Evolutionary conservation across 2,329 filamentous ascomycete species (phyloP), one percentile per base, ranked within the genome.

Genomic region (Ascomycota sp.): DNA sequence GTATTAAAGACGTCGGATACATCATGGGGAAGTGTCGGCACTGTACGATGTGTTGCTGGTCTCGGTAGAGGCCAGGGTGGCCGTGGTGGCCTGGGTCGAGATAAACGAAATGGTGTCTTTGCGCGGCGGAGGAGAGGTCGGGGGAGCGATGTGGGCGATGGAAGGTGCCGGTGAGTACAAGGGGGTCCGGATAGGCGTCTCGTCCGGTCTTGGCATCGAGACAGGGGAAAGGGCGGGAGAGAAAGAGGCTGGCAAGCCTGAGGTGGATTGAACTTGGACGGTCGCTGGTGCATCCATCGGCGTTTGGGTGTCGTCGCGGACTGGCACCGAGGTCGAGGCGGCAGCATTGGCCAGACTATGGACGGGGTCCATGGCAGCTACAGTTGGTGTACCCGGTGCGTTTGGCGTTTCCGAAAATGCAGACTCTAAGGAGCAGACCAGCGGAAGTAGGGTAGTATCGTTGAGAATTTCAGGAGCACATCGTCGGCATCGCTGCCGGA

Each of bases 61-160:
- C 43, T 65, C 63, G 39, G 47, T 46, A 31, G 57, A 57, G 38
- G 49, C 46, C 47, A 50, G 40, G 29, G 49, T 50, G 42, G 47
- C 49, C 44, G 54, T 54, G 34, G 61, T 62, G 39, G 55, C 57
- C 41, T 55, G 56, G 15, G 63, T 65, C 34, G 64, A 63, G 35
- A 58, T 59, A 31, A 63, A 67, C 33, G 63, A 65, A 35, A 47
- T 52, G 23, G 64, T 65, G 40, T 68, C 60, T 43, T 65, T 64
- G 35, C 48, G 47, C 33, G 51, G 30, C 28, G 49, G 47, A 24
- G 50, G 48, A 25, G 48, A 45, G 23, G 40, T 36, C 22, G 43
- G 40, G 32, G 45, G 42, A 21, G 43, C 25, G 25, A 34, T 29
- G 31, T 40, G 33, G 25, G 30, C 31, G 29, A 32, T 24, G 15